Evolutionary conservation across 1,139 yeast genomes (phyloP), one percentile per base, ranked within the genome.

Genomic region (Kurtzmaniella natalensis): DNA sequence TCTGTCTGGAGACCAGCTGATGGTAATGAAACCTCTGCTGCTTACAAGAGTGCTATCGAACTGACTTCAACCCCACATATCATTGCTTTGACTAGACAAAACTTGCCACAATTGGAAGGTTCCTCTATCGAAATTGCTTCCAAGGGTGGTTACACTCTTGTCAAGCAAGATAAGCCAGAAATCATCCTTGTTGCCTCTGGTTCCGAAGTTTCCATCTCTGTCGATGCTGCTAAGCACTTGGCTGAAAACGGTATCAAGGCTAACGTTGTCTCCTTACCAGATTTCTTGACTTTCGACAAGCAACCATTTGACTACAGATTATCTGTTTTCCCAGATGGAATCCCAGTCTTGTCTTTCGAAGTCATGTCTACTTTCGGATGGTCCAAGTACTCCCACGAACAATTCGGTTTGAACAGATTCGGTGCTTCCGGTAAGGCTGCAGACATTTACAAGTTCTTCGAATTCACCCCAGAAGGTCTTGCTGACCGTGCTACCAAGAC

Each of bases 1-100:
- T 78, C 82, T 62, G 97, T 92, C 43, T 92, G 97, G 97, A 87
- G 99, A 78, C 98, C 98, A 52, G 98, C 98, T 59, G 98, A 94
- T 64, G 99, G 99, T 73, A 92, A 92, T 65, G 99, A 92, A 74
- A 82, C 85, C 48, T 85, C 96, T 48, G 99, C 97, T 57, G 96
- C 98, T 46, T 92, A 92, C 80, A 70, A 76, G 67, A 72, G 72
- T 49, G 86, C 98, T 37, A 55, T 92, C 45, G 78, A 75, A 58
- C 69, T 81, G 40, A 74, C 67, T 43, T 68, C 72, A 52, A 87
- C 95, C 38, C 98, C 99, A 48, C 76, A 94, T 41, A 71, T 94
- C 54, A 72, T 92, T 63, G 96, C 97, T 45, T 76, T 94, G 49
- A 81, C 97, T 39, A 89, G 99, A 77, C 98, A 94, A 73, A 86